Evolutionary conservation across 345 rosid species (phyloP).

Genomic region (Populus simonii): DNA sequence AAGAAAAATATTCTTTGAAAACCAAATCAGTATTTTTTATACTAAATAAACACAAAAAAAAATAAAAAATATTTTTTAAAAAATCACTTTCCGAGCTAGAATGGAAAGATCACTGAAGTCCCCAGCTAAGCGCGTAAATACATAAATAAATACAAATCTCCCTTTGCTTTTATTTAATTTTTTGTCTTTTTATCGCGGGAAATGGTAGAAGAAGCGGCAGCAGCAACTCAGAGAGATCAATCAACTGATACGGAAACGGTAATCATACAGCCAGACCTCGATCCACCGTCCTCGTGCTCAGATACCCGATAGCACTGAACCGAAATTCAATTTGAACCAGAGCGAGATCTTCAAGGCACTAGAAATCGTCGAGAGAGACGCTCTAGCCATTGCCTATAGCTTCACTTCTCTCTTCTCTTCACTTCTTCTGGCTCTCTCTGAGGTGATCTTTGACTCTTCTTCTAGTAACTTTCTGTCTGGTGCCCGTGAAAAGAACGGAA

Average conservation of each 20-base stretch:
- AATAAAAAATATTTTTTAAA: too few relatives aligned
- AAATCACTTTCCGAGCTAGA: too few relatives aligned
- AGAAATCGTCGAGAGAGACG: conserved; percentile 79
- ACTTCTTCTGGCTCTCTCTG: conserved; percentile 74
- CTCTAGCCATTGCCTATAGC: conserved; percentile 77
- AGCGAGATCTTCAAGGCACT: conserved; percentile 59
- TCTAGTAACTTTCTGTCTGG: conserved; percentile 2
- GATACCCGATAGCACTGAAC: conserved; percentile 13
- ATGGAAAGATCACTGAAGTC: background rate
- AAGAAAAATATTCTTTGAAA: too few relatives aligned
- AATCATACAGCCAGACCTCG: conserved; percentile 1
- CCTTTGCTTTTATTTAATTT: too few relatives aligned
- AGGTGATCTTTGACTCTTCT: conserved; percentile 37
- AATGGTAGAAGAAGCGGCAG: background rate
- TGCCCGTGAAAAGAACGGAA: background rate
- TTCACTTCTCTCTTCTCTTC: conserved; percentile 79
- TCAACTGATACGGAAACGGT: background rate
- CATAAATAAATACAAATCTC: too few relatives aligned
- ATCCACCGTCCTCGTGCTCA: conserved; percentile 22
- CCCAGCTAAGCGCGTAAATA: too few relatives aligned
- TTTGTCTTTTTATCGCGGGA: background rate
- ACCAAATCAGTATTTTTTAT: too few relatives aligned
- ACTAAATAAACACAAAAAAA: too few relatives aligned
- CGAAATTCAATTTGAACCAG: conserved; percentile 30
- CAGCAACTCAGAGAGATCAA: background rate